Base-by-base conservation (phyloP, 768 basidiomycete species). In the Tephrocybe sp. region DNA sequence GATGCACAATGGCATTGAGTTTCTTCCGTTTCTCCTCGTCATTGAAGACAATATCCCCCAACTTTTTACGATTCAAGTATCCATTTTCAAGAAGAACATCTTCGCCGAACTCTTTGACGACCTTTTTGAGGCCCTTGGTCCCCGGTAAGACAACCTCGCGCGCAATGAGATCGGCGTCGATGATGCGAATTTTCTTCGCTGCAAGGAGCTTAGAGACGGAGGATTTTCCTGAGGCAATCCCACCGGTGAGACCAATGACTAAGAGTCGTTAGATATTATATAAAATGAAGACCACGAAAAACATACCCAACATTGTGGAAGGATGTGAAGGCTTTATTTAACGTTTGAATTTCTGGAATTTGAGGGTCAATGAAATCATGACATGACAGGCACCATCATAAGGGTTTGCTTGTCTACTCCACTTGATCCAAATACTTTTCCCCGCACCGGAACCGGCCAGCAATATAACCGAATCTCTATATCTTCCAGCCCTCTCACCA, bases 161-260 rank as follows among this genome's bases (percentile, higher is more conserved):
- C 3, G 95, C 92, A 44, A 98, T 77, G 13, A 90, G 55, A 74
- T 98, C 96, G 2, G 96, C 94, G 64, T 99, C 97, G 59, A 98
- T 79, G 58, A 98, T 72, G n/a, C 92, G 90, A 26, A 98, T 71
- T 26, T 70, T 53, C 58, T 84, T 84, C 0, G 76, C 71, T 45
- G 78, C 77, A 32, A 98, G 74, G 36, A 94, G 74, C 6, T 71
- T 68, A 0, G 94, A 91, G 10, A 94, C 97, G 11, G 93, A 89
- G 0, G 95, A 97, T 72, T 99, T 99, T 47, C 96, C 94, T 6
- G 93, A 94, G 17, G 94, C 92, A 51, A 99, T 98, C 2, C 95
- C 92, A 7, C 97, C 97, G 23, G 96, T 98, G 17, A 99, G 80
- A 35, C 97, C 96, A 54, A 97, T 80, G 52, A 98, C 95, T 96